Evolutionary conservation across 2,329 filamentous ascomycete genomes (phyloP).

Genomic region (Fusarium penzigii): DNA sequence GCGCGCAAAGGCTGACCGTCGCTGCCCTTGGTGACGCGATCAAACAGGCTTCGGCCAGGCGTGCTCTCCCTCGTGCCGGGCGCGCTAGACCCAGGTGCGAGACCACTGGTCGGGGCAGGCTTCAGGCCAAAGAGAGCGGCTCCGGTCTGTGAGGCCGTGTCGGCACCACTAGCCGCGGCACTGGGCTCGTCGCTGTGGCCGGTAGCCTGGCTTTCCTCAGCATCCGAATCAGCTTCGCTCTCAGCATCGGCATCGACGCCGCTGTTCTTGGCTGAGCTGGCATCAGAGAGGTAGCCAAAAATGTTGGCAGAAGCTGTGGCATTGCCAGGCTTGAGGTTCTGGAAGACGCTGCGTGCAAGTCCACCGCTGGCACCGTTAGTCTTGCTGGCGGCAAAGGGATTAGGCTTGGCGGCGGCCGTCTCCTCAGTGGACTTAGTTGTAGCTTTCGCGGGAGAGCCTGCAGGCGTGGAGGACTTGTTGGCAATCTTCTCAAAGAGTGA

Average conservation of each 20-base stretch:
- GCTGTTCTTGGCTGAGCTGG: conserved; percentile 56
- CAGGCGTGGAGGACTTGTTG: conserved; percentile 46
- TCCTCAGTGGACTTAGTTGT: conserved; percentile 28
- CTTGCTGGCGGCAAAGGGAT: conserved; percentile 37
- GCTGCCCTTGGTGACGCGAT: conserved; percentile 52
- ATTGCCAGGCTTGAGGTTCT: conserved; percentile 38
- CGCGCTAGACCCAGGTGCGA: conserved; percentile 35
- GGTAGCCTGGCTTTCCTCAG: conserved; percentile 44
- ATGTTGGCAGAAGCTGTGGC: conserved; percentile 46
- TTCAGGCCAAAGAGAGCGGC: conserved; percentile 32
- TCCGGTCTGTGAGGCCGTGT: conserved; percentile 38
- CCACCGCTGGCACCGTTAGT: conserved; percentile 34
- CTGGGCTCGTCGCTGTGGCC: conserved; percentile 46
- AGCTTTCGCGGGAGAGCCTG: conserved; percentile 35
- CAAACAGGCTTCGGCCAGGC: conserved; percentile 54
- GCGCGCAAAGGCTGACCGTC: conserved; percentile 52
- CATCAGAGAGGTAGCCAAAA: conserved; percentile 61
- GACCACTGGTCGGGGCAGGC: conserved; percentile 29
- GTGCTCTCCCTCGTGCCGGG: conserved; percentile 47
- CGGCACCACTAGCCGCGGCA: conserved; percentile 43
- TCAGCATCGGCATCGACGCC: conserved; percentile 50
- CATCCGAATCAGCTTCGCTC: conserved; percentile 46
- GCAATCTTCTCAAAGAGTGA: conserved; percentile 59
- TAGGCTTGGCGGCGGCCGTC: conserved; percentile 33
- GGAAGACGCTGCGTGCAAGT: conserved; percentile 46